These are phyloP conservation scores for Dillenia suffruticosa DNA, from an alignment of 164 flowering plant genomes.

Conservation along the genomic window DNA sequence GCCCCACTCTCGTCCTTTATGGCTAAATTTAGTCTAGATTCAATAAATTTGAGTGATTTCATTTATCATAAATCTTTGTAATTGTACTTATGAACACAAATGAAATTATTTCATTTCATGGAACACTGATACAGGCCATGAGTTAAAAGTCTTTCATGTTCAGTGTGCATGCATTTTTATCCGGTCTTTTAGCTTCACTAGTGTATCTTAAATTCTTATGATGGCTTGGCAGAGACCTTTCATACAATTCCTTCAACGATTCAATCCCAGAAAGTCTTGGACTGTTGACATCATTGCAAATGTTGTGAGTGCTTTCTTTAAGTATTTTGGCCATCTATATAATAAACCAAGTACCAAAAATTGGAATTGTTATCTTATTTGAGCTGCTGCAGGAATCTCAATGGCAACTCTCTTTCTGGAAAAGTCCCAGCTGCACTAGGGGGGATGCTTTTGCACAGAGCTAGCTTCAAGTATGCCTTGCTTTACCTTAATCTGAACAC, in stretches of 20 bases:
- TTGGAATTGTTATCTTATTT: conserved; percentile 10
- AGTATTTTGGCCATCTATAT: conserved; percentile 1
- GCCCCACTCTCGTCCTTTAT: too few relatives aligned
- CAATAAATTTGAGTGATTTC: too few relatives aligned
- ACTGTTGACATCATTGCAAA: conserved; percentile 55
- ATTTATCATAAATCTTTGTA: too few relatives aligned
- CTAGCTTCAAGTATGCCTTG: conserved; percentile 87
- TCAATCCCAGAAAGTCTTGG: conserved; percentile 95
- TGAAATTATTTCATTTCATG: too few relatives aligned
- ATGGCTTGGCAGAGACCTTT: conserved; percentile 71
- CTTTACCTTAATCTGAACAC: not conserved
- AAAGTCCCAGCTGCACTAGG: conserved; percentile 84
- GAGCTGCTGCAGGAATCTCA: conserved; percentile 65
- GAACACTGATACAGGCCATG: too few relatives aligned
- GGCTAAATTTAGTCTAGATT: too few relatives aligned
- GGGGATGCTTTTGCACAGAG: conserved; percentile 87
- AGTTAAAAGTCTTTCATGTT: too few relatives aligned
- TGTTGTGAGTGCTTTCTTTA: conserved; percentile 53
- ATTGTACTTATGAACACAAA: too few relatives aligned
- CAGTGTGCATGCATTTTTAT: too few relatives aligned
- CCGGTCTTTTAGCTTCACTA: too few relatives aligned
- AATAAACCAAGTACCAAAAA: not conserved
- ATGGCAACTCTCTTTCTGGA: conserved; percentile 84
- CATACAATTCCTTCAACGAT: conserved; percentile 84
- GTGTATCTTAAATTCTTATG: not conserved